These are phyloP conservation scores for Neofusicoccum sp. DNA, from an alignment of 2,329 filamentous ascomycete genomes.

Conservation along the genomic window DNA sequence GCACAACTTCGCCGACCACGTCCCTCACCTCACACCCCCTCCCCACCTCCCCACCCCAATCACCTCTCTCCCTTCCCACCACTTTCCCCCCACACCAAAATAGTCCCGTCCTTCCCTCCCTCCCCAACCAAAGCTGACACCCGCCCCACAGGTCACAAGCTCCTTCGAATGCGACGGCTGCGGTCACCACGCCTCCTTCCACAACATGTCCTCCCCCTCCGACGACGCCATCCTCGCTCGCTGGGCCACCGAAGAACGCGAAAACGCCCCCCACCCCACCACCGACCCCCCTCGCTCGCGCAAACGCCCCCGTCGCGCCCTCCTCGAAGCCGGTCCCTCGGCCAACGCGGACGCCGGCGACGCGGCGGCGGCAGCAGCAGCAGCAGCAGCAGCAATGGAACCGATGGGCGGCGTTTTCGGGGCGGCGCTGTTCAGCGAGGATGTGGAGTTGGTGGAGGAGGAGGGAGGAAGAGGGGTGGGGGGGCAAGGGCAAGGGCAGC, in stretches of 20 bases:
- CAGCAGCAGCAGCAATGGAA: too few species aligned
- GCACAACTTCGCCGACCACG: too few species aligned
- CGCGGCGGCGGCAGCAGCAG: not conserved
- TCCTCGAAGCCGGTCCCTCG: not conserved
- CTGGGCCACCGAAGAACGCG: conserved; percentile 33
- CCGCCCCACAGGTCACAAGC: conserved; percentile 39
- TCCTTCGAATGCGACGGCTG: conserved; percentile 58
- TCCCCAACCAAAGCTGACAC: not conserved
- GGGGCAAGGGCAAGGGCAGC: not conserved
- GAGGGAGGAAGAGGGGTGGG: not conserved
- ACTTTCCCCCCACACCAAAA: not conserved
- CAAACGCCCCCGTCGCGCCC: conserved; percentile 6
- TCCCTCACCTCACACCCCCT: not conserved
- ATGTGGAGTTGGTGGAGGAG: not conserved
- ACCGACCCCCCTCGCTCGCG: not conserved
- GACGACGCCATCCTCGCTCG: conserved; percentile 49
- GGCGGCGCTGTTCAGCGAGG: not conserved
- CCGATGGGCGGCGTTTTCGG: not conserved
- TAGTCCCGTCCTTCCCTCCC: not conserved
- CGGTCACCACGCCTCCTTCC: conserved; percentile 54
- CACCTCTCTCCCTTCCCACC: not conserved
- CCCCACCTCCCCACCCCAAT: not conserved
- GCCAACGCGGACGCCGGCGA: not conserved
- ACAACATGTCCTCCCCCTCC: conserved; percentile 51
- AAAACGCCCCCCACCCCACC: not conserved